phyloP scores from a whole-genome alignment of 2,329 filamentous ascomycete genomes.

The Exophiala calicioides region DNA sequence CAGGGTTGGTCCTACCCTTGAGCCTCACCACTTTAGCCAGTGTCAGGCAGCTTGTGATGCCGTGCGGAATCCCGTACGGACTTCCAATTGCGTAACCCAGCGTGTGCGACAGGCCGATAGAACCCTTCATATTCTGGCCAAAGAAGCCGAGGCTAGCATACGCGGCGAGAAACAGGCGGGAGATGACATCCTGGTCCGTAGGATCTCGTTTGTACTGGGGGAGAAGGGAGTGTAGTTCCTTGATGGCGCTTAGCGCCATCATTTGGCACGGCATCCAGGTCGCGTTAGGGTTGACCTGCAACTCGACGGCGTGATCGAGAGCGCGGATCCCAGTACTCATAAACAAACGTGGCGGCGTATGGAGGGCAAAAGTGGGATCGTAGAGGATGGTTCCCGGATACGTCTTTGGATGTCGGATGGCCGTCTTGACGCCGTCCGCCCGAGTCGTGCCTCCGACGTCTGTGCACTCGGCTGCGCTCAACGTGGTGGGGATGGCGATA shows the following conservation, averaged over 20 bases:
- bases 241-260: constrained; percentile 48
- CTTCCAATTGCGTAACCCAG: constrained; percentile 56
- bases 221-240: constrained; percentile 50
- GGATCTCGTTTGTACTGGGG: constrained; percentile 45
- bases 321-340: constrained; percentile 55
- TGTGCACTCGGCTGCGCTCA: constrained; percentile 58
- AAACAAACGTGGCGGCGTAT: constrained; percentile 55
- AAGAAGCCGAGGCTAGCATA: constrained; percentile 55
- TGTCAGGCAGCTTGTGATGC: constrained; percentile 57
- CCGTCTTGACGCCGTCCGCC: constrained; percentile 51
- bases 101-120: constrained; percentile 50
- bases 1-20: constrained; percentile 48
- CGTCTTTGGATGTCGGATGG: constrained; percentile 35
- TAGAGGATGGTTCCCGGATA: constrained; percentile 41
- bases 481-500: constrained; percentile 52
- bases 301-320: constrained; percentile 58
- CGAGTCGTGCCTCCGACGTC: constrained; percentile 55
- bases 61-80: constrained; percentile 59
- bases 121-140: constrained; percentile 53
- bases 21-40: constrained; percentile 57
- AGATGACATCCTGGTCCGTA: constrained; percentile 49
- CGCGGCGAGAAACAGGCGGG: constrained; percentile 54
- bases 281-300: constrained; percentile 54
- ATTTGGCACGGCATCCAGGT: constrained; percentile 54
- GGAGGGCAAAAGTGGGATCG: constrained; percentile 52